Percentiles rank a stretch among this genome's conserved stretches.
These are phyloP conservation scores for Sporothrix mexicana DNA, from an alignment of 2,329 filamentous ascomycete genomes.

Conservation along the genomic window DNA sequence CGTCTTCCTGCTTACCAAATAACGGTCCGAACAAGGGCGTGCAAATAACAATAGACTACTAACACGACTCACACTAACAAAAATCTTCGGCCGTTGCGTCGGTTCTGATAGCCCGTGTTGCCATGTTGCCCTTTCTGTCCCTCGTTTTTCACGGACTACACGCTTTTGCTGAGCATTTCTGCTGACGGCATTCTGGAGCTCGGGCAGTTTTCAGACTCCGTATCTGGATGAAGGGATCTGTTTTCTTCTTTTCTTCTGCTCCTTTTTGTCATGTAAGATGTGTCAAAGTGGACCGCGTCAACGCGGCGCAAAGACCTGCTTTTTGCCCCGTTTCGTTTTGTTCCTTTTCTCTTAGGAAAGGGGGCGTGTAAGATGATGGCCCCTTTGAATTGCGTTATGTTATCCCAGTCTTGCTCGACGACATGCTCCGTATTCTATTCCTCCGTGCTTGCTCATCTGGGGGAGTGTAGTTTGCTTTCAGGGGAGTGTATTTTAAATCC, in stretches of 20 bases:
- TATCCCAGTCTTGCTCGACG: no score
- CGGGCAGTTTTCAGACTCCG: slow-evolving; percentile 12
- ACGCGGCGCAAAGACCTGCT: background rate
- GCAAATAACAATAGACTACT: background rate
- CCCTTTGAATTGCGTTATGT: slow-evolving; percentile 22
- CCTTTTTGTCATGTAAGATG: slow-evolving; percentile 20
- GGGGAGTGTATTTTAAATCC: no score
- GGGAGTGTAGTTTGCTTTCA: no score
- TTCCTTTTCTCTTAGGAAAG: background rate
- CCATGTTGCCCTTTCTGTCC: background rate
- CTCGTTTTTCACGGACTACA: background rate
- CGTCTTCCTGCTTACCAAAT: slow-evolving; percentile 20
- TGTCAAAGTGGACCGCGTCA: slow-evolving; percentile 1
- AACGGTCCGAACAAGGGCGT: slow-evolving; percentile 20
- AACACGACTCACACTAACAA: background rate
- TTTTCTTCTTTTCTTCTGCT: background rate
- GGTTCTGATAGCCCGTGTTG: background rate
- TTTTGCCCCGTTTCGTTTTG: background rate
- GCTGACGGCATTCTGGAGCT: background rate
- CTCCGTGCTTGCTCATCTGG: background rate
- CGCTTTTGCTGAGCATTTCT: background rate
- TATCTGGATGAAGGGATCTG: background rate
- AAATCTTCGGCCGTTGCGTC: slow-evolving; percentile 20
- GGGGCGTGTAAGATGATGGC: background rate
- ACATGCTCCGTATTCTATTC: background rate